These are phyloP conservation scores for Blastocystis sp. DNA, from an alignment of 352 stramenopile species.

Conservation along the genomic window DNA sequence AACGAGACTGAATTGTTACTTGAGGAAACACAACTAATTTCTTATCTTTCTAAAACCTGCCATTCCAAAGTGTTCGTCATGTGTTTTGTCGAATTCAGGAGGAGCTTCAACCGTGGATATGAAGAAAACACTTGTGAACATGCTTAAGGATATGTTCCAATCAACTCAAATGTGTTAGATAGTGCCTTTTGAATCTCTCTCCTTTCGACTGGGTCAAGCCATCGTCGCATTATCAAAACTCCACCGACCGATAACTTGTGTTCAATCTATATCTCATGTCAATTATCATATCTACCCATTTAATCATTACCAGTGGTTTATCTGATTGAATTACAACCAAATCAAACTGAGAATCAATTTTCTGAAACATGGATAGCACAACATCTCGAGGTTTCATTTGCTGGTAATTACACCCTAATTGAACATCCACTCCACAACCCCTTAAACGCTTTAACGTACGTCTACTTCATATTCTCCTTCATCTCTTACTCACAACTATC, in stretches of 20 bases:
- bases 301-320: constrained; percentile 58
- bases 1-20: constrained; percentile 26
- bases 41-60: constrained; percentile 29
- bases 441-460: neutral
- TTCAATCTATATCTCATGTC: constrained; percentile 15
- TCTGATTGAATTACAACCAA: constrained; percentile 58
- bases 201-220: constrained; percentile 57
- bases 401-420: constrained; percentile 38
- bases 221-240: constrained; percentile 60
- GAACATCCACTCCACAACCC: neutral
- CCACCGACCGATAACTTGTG: constrained; percentile 1
- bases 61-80: constrained; percentile 67
- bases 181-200: constrained; percentile 50
- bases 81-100: constrained; percentile 67
- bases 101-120: constrained; percentile 11
- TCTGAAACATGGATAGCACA: constrained; percentile 60
- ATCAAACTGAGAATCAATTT: constrained; percentile 45
- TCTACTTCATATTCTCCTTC: neutral
- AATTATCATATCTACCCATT: neutral
- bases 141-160: constrained; percentile 46
- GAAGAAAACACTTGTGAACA: neutral
- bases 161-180: neutral
- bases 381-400: neutral
- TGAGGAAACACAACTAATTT: neutral
- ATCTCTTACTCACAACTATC: constrained; percentile 23